Conservation (phyloP, 805 yeast genomes). For the Zygotorulaspora chibaensis region DNA sequence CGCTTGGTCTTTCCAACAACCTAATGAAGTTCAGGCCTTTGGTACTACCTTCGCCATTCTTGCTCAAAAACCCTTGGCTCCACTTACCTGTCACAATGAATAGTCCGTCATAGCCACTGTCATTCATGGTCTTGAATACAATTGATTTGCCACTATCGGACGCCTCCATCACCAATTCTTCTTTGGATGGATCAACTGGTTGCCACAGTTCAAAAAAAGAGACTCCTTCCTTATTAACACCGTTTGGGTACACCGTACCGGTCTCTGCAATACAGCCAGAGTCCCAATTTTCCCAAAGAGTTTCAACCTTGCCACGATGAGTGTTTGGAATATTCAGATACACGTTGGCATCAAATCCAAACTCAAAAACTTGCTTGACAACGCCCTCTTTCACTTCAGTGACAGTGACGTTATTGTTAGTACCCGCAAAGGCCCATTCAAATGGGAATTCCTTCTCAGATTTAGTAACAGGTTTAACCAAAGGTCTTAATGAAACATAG, state of each 20-base stretch:
- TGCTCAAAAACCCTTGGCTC: constrained; percentile 34
- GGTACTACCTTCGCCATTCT: constrained; percentile 18
- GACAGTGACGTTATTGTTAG: constrained; percentile 38
- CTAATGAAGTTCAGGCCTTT: constrained; percentile 31
- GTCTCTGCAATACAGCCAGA: constrained; percentile 34
- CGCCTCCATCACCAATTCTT: constrained; percentile 19
- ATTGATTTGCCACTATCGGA: constrained; percentile 20
- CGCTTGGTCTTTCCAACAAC: constrained; percentile 18
- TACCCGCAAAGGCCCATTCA: constrained; percentile 59
- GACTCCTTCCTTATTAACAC: constrained; percentile 26
- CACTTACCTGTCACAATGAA: constrained; percentile 32
- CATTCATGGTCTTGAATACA: constrained; percentile 24
- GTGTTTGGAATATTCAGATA: constrained; percentile 27
- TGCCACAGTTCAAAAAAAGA: constrained; percentile 36
- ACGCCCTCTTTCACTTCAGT: constrained; percentile 28
- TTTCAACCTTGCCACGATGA: constrained; percentile 29
- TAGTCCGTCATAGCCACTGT: constrained; percentile 28
- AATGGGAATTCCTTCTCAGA: constrained; percentile 41
- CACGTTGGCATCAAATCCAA: constrained; percentile 32
- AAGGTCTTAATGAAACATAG: constrained; percentile 37
- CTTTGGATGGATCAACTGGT: constrained; percentile 29
- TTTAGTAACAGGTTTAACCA: constrained; percentile 26
- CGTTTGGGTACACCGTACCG: constrained; percentile 32
- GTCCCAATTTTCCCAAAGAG: constrained; percentile 33
- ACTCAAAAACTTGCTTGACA: constrained; percentile 26